Base-by-base conservation (phyloP, 2,329 filamentous ascomycete species). In the Alternaria angustiovoidea region DNA sequence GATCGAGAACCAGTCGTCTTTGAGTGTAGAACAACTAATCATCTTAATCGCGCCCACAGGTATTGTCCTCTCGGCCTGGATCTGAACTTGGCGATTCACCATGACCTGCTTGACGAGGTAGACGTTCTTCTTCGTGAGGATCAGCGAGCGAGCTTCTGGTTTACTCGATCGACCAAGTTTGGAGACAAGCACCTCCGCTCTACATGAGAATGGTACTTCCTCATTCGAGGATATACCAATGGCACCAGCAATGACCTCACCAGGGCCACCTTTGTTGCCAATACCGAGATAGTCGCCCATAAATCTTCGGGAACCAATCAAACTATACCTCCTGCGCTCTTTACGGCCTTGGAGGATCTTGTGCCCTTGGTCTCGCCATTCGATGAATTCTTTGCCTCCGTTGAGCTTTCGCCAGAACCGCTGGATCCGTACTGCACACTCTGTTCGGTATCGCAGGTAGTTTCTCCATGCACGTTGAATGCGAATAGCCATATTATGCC, bases 401-500 rank as follows among this genome's bases (percentile, higher is more conserved):
- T 91, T 92, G 82, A 96, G 94, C 81, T 95, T 94, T 72, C 94
- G 88, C 94, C 94, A 99, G 83, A 97, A 94, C 42, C 93, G 87
- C 77, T 98, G 95, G 67, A 99, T 98, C 34, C 95, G 88, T 14
- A 91, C 97, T 7, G 95, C 95, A 60, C 92, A 95, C 80, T 99
- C 95, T 26, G 89, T 91, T 44, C 95, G 88, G 79, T 98, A 98
- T 5, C 94, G 89, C 41, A 98, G 86, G 75, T 97, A 98, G 53
- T 96, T 96, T 71, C 95, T 88, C 95, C 95, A 99, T 75, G 96
- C 95, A 69, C 95, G 88, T 81, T 99, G 95, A 61, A 99, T 98
- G 60, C 95, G 89, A 61, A 94, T 96, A 4, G 95, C 95, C 95
- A 99, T 98, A 81, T 98, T 99, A 80, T 98, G 94, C 94, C 94